Evolutionary conservation across 768 basidiomycete species (phyloP), one percentile per base, ranked within the genome.

Genomic region (Psilocybe cyanescens): DNA sequence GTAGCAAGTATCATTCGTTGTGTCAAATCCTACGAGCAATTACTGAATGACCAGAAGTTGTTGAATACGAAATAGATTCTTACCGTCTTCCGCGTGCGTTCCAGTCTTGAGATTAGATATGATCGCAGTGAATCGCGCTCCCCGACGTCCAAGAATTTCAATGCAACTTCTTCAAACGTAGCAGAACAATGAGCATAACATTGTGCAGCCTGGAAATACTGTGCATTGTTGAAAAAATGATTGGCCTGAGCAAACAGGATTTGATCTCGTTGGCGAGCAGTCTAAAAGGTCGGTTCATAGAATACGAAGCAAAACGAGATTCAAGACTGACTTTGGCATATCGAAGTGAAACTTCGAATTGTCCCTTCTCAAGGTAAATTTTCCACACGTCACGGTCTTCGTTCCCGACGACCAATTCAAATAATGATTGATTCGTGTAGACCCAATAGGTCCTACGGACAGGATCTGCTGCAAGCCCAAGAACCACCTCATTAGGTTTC

Each of bases 1-100:
- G 95, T 98, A 16, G 97, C 96, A 17, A 99, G 79, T 88, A 99
- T 95, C 90, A 95, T 95, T 44, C 97, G 85, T 72, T 98, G 96
- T 0, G 94, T 95, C 41, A 91, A 67, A 68, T 97, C 95, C 96
- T 98, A 56, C 29, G 9, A 59, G 33, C 14, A 8, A 19, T 56
- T 28, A 60, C 31, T 24, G 24, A 17, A 9, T 33, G 30, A 24
- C 16, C 8, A 39, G 8, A 37, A 17, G 30, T 39, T 2, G 37
- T 30, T 3, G 49, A 54, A 50, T 33, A 41, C 39, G 46, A 47
- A 31, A 31, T 47, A 9, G 37, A 19, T 4, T 74, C 90, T 65
- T 60, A 95, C 97, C 51, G 82, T 85, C 76, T 92, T 95, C 59
- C 86, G 84, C 31, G 94, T 90, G 44, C 94, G 79, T 69, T 97